Evolutionary conservation across 78 protist genomes (phyloP), one percentile per base, ranked within the genome.

Genomic region (Guillardia theta): DNA sequence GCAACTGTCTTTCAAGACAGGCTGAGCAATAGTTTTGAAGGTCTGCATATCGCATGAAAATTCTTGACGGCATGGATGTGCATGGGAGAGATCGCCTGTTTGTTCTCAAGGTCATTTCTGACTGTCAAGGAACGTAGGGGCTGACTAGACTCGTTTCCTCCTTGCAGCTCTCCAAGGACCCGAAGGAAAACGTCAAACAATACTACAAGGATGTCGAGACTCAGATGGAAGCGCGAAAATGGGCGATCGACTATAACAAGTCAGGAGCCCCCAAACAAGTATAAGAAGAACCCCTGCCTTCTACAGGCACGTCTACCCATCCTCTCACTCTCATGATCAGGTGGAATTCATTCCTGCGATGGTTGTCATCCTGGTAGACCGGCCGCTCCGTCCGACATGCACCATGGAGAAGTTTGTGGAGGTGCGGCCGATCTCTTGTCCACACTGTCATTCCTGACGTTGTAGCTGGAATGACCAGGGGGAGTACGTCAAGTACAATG

Each of bases 401-500:
- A 70, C 83, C 46, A 70, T 70, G 83, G 83, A 70, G 83, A 24
- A 33, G 45, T 33, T 36, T 18, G 83, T 70, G 27, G 83, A 70
- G 83, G 83, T 24, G n/a, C n/a, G n/a, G n/a, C n/a, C n/a, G n/a
- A n/a, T n/a, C n/a, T n/a, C n/a, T n/a, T n/a, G n/a, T n/a, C n/a
- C n/a, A n/a, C n/a, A n/a, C n/a, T n/a, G n/a, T n/a, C n/a, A n/a
- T n/a, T n/a, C 58, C 58, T 50, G 58, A 15, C 58, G 58, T 50
- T n/a, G n/a, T n/a, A n/a, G n/a, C n/a, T n/a, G n/a, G n/a, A 15
- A 15, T 50, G 58, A 15, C 30, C 30, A 10, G 15, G 97, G 98
- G 21, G 80, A 94, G 30, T 97, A 95, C 64, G 94, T 87, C 76
- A 98, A 98, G 62, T 96, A 97, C 96, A 98, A 98, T 95, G 95